phyloP scores from a whole-genome alignment of 148 eudicot species.

The Rhododendron kiyosumense region DNA sequence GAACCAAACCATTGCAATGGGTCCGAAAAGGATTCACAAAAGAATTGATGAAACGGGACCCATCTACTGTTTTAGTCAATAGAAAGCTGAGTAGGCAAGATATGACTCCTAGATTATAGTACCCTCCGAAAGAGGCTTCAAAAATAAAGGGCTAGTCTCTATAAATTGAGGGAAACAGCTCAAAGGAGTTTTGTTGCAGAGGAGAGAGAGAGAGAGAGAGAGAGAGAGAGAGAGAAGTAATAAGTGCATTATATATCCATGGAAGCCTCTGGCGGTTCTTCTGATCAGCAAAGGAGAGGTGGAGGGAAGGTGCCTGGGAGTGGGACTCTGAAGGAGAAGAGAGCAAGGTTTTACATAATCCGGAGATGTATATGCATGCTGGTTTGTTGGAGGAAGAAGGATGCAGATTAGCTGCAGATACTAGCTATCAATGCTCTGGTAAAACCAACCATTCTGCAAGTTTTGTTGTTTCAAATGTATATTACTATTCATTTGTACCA shows the following conservation, averaged over 20 bases:
- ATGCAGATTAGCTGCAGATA: background rate
- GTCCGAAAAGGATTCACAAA: background rate
- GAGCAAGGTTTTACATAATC: slow-evolving; percentile 6
- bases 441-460: background rate
- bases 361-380: slow-evolving; percentile 4
- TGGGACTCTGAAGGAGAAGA: background rate
- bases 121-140: background rate
- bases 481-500: background rate
- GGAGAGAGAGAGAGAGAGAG: background rate
- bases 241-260: background rate
- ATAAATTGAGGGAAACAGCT: background rate
- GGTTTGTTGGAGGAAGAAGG: slow-evolving; percentile 7
- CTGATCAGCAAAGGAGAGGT: background rate
- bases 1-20: background rate
- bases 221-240: background rate
- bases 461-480: background rate
- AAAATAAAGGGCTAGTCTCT: background rate
- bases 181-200: background rate
- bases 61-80: background rate
- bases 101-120: background rate
- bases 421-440: background rate
- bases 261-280: slow-evolving; percentile 8
- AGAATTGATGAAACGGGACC: background rate
- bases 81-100: background rate
- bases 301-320: background rate